phyloP scores from a whole-genome alignment of 2,329 filamentous ascomycete species.

The Trichoderma polysporum region DNA sequence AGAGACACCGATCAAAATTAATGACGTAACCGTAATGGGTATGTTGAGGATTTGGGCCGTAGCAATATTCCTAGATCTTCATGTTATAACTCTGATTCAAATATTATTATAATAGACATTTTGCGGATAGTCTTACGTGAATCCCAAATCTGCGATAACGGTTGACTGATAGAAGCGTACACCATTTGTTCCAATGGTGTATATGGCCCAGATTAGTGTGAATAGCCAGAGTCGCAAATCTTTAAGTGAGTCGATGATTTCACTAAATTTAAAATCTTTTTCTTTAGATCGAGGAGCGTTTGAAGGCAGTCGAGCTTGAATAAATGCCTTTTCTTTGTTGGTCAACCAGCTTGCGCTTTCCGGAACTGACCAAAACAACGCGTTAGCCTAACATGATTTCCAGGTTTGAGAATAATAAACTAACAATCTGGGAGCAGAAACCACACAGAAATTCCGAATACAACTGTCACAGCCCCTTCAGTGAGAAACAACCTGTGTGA shows the following conservation, averaged over 20 bases:
- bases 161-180: constrained; percentile 45
- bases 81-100: neutral
- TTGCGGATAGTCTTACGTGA: constrained; percentile 35
- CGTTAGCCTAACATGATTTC: constrained; percentile 38
- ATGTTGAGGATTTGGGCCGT: constrained; percentile 50
- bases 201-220: constrained; percentile 44
- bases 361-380: constrained; percentile 37
- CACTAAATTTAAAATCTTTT: constrained; percentile 40
- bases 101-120: neutral
- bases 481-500: constrained; percentile 36
- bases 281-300: constrained; percentile 45
- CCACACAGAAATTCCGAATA: constrained; percentile 48
- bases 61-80: constrained; percentile 40
- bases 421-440: constrained; percentile 55
- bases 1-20: constrained; percentile 43
- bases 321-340: constrained; percentile 47
- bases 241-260: constrained; percentile 41
- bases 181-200: constrained; percentile 44
- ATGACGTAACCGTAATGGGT: constrained; percentile 43
- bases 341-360: constrained; percentile 46
- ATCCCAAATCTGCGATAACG: constrained; percentile 39
- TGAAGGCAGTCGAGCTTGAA: constrained; percentile 46
- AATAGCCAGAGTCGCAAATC: constrained; percentile 47
- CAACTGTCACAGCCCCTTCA: constrained; percentile 49
- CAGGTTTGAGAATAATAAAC: constrained; percentile 16